Base-by-base conservation (phyloP, 2,329 filamentous ascomycete species). In the Curvularia eragrostidis region DNA sequence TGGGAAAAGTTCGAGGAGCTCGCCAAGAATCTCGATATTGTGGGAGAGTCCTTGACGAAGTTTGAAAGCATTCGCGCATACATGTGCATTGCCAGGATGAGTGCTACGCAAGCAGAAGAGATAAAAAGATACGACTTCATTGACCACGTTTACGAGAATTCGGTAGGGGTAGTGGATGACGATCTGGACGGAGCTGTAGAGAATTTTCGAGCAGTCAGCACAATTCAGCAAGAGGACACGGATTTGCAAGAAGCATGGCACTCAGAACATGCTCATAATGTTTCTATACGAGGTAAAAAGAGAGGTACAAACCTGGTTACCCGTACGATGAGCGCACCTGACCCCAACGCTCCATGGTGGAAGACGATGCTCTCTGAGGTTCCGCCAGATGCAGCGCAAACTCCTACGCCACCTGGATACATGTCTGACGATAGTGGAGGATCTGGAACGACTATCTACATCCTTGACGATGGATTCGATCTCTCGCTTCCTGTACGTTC, bases 381-480 rank as follows among this genome's bases (percentile, higher is more conserved):
- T 8, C 46, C 46, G 3, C 3, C 30, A 9, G 30, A 6, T 9
- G 3, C 21, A 12, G n/a, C 26, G 3, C 19, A 18, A 9, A 5
- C 46, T 12, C 28, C 28, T 3, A 4, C 15, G 7, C 5, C 18
- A 26, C 56, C 52, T 1, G 24, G 46, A 3, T 62, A 59, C 15
- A 26, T 47, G 5, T 46, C 26, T 8, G 59, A 62, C 38, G 48
- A 59, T 9, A 54, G 51, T 9, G 49, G 42, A 8, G 59, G 59
- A 1, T 41, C 26, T 46, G 59, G 56, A 2, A 51, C 50, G 6
- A 59, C 56, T 6, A 54, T 59, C 5, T 62, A 62, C 38, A 32
- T 62, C 8, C 2, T 62, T 3, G 56, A 62, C 26, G 48, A 48
- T 32, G 59, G 59, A 1, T 59, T 62, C 41, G 59, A 62, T 38